Base-by-base conservation (phyloP, 1,139 yeast genomes). In the Kurtzmaniella quercitrusa region DNA sequence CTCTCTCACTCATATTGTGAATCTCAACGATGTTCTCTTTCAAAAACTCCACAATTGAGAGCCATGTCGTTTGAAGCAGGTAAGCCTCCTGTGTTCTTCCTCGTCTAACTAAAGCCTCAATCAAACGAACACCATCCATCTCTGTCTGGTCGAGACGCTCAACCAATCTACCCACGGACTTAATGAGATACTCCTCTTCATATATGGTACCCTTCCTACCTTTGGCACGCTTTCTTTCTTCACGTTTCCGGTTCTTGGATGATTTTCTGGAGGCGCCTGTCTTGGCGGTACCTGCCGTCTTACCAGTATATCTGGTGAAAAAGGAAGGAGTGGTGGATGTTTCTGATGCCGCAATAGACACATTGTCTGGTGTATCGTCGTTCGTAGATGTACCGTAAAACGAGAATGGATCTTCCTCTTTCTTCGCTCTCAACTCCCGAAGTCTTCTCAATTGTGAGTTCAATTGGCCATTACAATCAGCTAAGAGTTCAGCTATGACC, bases 171-270 rank as follows among this genome's bases (percentile, higher is more conserved):
- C 95, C 95, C 50, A 88, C 82, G 1, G 98, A 89, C 53, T 78
- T 80, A 45, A 93, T 84, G 46, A 94, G 78, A 60, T 94, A 94
- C 61, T 93, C 98, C 59, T 94, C 98, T 63, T 93, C 98, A 57
- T 93, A 93, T 16, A 93, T 86, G 3, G 98, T 91, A 36, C 98
- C 98, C 68, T 93, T 93, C 70, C 95, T 88, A 46, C 98, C 98
- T 55, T 96, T 81, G 1, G 98, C 99, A 49, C 82, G 78, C 68
- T 94, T 94, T 56, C 98, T 81, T 61, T 93, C 98, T 63, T 93
- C 97, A 54, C 98, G 80, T 61, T 96, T 88, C 49, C 82, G 80
- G 63, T 91, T 93, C 66, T 93, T 94, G 8, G 95, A 78, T 0
- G 98, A 89, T 56, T 84, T 79, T 63, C 98, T 79, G 0, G 97